Conservation (phyloP, 495 filamentous ascomycete genomes). For the Penicillium taxi region DNA sequence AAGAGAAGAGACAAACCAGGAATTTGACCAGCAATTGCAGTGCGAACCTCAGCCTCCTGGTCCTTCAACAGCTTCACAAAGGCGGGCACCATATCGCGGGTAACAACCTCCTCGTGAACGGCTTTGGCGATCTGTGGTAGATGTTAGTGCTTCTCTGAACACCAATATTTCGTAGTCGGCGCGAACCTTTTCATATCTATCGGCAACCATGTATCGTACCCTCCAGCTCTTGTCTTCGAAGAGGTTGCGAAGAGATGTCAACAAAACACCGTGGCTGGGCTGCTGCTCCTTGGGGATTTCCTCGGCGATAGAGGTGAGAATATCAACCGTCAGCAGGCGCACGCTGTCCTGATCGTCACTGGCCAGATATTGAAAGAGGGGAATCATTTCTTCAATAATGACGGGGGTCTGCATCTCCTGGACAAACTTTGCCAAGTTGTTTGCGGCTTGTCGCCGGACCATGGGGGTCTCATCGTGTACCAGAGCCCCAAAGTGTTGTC, state of each 20-base stretch:
- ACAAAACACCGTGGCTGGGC: conserved; percentile 83
- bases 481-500: conserved; percentile 81
- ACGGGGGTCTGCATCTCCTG: conserved; percentile 86
- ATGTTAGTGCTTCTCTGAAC: conserved; percentile 9
- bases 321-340: conserved; percentile 88
- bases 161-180: no score
- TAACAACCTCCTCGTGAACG: conserved; percentile 93
- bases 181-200: conserved; percentile 89
- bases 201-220: conserved; percentile 97
- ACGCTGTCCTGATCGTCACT: conserved; percentile 97
- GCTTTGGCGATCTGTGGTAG: conserved; percentile 79
- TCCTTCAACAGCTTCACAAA: conserved; percentile 98
- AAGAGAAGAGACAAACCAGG: conserved; percentile 51
- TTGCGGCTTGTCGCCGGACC: conserved; percentile 93
- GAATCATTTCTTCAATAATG: conserved; percentile 97
- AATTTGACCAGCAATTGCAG: conserved; percentile 94
- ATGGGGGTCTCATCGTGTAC: conserved; percentile 98
- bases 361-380: conserved; percentile 93
- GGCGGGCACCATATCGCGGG: conserved; percentile 86
- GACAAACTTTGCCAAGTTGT: conserved; percentile 94
- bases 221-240: conserved; percentile 99
- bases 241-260: conserved; percentile 80
- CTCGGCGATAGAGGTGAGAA: conserved; percentile 93
- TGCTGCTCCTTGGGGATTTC: conserved; percentile 97
- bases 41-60: conserved; percentile 93